A percentile compares a stretch with the other conserved stretches of the same genome.
These are phyloP conservation scores for Albizia julibrissin DNA, from an alignment of 306 rosid species.

Conservation along the genomic window DNA sequence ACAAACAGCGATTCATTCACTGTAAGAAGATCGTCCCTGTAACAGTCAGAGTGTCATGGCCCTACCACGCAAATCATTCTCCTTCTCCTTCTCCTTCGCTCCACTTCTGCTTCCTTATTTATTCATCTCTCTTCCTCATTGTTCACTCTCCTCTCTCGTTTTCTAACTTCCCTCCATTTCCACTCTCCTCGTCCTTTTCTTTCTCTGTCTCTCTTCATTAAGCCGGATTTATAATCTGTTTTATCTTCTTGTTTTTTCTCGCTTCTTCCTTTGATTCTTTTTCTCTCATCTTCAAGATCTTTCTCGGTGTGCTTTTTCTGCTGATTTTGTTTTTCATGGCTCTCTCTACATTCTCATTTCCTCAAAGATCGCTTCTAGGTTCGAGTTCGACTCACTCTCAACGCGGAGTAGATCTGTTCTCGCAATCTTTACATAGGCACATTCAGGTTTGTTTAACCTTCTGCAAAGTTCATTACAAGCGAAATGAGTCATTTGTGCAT, in stretches of 20 bases:
- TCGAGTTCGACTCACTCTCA: slow-evolving; percentile 41
- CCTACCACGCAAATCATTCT: not conserved
- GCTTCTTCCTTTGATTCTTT: slow-evolving; percentile 13
- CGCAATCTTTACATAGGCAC: slow-evolving; percentile 43
- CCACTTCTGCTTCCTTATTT: not conserved
- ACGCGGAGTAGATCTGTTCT: slow-evolving; percentile 41
- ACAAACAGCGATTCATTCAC: not conserved
- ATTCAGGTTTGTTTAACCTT: slow-evolving; percentile 49
- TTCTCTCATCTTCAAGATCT: slow-evolving; percentile 9
- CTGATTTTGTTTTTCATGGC: slow-evolving; percentile 52
- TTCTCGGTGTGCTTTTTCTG: not conserved
- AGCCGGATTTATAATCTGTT: not conserved
- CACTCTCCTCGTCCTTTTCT: not conserved
- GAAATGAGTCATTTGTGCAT: not conserved
- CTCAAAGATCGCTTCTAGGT: slow-evolving; percentile 30
- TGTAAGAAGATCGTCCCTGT: not conserved
- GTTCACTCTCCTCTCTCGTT: not conserved
- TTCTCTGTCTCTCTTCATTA: not conserved
- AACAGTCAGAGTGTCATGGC: not conserved
- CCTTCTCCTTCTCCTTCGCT: slow-evolving; percentile 5
- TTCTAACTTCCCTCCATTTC: not conserved
- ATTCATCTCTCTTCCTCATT: slow-evolving; percentile 14
- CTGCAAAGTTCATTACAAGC: not conserved
- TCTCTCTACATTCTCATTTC: slow-evolving; percentile 59
- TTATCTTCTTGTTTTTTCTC: slow-evolving; percentile 33